Evolutionary conservation across 306 rosid genomes (phyloP), one percentile per base, ranked within the genome.

Genomic region (Comarum palustre): DNA sequence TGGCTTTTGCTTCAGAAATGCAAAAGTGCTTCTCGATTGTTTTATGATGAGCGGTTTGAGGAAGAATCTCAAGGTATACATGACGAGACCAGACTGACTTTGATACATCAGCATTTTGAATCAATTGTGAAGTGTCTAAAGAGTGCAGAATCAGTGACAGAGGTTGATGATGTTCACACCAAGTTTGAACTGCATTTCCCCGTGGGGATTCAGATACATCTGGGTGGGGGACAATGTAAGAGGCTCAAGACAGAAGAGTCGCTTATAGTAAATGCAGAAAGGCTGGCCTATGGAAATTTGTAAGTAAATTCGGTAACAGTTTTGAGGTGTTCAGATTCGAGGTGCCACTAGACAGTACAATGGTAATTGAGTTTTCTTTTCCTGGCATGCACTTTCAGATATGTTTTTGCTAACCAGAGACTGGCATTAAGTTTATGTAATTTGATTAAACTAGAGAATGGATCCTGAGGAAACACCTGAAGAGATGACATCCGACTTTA

Each of bases 171-270:
- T 76, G 98, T 94, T 73, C 95, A 94, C 86, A 85, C 92, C 41
- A 91, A 91, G 85, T 94, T 94, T 79, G 85, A 94, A 82, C 76
- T 91, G 81, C 99, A 94, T 86, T 94, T 94, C 72, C 96, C 97
- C 29, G 79, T 95, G 5, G 96, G 98, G 54, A 97, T 36, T 36
- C 41, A 91, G 84, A 88, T 76, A 74, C 88, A 87, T 78, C 91
- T 81, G 68, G 97, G 89, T 82, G 97, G 86, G 82, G 95, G 97
- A 52, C 90, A 91, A 63, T 94, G 70, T 84, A 94, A 91, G 85
- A 88, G 97, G 82, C 99, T 96, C 22, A 88, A 86, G 62, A 81
- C 90, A 86, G 91, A 57, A 5, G 34, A 84, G 79, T 91, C 99
- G 46, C 54, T 79, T 94, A 91, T 79, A 86, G 91, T 72, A 29